These are phyloP conservation scores for Fusarium haematococcum DNA, from an alignment of 2,329 filamentous ascomycete genomes.

Conservation along the genomic window DNA sequence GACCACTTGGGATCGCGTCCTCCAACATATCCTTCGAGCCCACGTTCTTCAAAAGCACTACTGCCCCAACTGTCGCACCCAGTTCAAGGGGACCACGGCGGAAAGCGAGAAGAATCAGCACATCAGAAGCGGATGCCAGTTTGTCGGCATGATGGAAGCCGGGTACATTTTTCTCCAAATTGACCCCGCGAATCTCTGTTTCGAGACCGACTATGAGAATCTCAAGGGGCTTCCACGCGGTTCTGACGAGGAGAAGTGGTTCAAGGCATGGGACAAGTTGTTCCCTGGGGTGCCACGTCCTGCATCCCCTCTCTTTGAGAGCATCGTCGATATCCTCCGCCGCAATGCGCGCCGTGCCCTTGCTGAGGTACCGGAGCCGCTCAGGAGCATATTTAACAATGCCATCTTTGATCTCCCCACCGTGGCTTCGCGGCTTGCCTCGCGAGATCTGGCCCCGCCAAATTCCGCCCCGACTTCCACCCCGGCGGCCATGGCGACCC, in stretches of 20 bases:
- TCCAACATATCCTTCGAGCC: not conserved
- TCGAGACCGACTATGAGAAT: not conserved
- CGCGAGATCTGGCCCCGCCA: not conserved
- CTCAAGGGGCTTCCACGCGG: not conserved
- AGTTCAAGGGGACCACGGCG: not conserved
- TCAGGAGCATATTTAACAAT: not conserved
- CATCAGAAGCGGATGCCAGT: not conserved
- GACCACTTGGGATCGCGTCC: not conserved
- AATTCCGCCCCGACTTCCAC: not conserved
- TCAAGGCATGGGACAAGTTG: not conserved
- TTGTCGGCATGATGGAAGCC: not conserved
- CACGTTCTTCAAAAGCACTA: not conserved
- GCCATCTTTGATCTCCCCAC: not conserved
- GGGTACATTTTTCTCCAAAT: not conserved
- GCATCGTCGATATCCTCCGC: not conserved
- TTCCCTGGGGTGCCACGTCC: not conserved
- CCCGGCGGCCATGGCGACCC: not conserved
- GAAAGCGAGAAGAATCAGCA: not conserved
- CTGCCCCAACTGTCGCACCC: not conserved
- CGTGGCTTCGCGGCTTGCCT: not conserved
- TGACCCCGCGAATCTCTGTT: not conserved
- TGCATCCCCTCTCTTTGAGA: not conserved
- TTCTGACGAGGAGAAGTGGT: not conserved
- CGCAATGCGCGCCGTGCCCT: not conserved
- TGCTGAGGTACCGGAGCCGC: not conserved